Base-by-base conservation (phyloP, 768 basidiomycete genomes). In the Hysterangium stoloniferum region DNA sequence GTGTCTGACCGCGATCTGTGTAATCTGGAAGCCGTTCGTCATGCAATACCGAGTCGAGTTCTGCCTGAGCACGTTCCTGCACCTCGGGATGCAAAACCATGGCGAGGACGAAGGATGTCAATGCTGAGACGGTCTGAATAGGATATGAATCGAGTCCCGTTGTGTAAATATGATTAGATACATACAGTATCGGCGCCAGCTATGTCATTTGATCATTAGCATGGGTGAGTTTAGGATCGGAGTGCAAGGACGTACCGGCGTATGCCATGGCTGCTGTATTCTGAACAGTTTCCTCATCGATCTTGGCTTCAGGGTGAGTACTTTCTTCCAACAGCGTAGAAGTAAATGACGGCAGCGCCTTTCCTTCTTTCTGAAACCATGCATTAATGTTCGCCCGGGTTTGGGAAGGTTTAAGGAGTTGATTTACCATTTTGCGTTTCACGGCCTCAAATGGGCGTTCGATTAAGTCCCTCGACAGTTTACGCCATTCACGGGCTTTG, bases 1-100 rank as follows among this genome's bases (percentile, higher is more conserved):
- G 45, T 17, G 25, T 31, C 4, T 2, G 7, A 7, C 34, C 25
- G 25, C 74, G 57, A 47, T 63, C 74, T 15, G 58, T 56, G 48
- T 73, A 70, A 4, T 44, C 42, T n/a, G 42, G 42, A 22, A 44
- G 42, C 13, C 42, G 42, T n/a, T n/a, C 19, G 22, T 6, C 27
- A 12, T 28, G 22, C 2, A 47, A 17, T 9, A 47, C 24, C 40
- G 54, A 56, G 34, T 47, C 45, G 17, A 47, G 45, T 15, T 47
- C 45, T 8, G n/a, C 32, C 29, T 47, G 45, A 33, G 34, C 34
- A 1, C 32, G n/a, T 6, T 12, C 11, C 31, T 47, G 45, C 19
- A 47, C 34, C 25, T 48, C 47, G 2, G 47, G 47, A 36, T 48
- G 36, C 6, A 48, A 25, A 7, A 48, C 31, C 34, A 37, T 25